These are phyloP conservation scores for Rhodomyrtus psidioides DNA, from an alignment of 441 rosid genomes.

Conservation along the genomic window DNA sequence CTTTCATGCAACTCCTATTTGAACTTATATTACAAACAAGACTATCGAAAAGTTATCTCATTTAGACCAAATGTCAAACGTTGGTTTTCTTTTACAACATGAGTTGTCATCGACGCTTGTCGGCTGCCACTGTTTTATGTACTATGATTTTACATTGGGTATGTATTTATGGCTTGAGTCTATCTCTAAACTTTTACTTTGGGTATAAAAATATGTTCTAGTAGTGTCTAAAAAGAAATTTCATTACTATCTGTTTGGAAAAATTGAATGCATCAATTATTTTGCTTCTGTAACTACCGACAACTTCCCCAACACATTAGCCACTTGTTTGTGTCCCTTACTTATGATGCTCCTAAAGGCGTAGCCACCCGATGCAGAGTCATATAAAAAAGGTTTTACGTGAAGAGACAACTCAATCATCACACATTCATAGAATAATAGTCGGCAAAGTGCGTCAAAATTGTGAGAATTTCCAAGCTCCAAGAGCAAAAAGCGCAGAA, in stretches of 20 bases:
- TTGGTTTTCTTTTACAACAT: too few relatives aligned
- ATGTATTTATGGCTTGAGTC: too few relatives aligned
- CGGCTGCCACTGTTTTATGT: too few relatives aligned
- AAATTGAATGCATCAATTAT: not conserved
- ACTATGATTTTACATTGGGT: not conserved
- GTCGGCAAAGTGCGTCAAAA: not conserved
- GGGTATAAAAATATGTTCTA: too few relatives aligned
- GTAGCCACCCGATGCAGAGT: too few relatives aligned
- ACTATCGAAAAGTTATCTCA: too few relatives aligned
- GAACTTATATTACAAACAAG: too few relatives aligned
- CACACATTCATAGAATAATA: not conserved
- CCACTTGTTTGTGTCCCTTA: not conserved
- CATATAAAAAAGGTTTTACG: not conserved
- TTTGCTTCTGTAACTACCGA: not conserved
- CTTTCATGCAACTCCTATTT: too few relatives aligned
- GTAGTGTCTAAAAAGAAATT: not conserved
- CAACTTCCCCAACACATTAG: not conserved
- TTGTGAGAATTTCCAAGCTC: not conserved
- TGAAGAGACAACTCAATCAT: not conserved
- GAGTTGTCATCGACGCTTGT: too few relatives aligned
- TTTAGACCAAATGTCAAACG: too few relatives aligned
- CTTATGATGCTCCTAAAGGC: not conserved
- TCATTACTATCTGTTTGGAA: not conserved
- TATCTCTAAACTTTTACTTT: too few relatives aligned
- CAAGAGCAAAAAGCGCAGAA: not conserved